phyloP scores from a whole-genome alignment of 2,329 filamentous ascomycete species.

The Gremmenia infestans region DNA sequence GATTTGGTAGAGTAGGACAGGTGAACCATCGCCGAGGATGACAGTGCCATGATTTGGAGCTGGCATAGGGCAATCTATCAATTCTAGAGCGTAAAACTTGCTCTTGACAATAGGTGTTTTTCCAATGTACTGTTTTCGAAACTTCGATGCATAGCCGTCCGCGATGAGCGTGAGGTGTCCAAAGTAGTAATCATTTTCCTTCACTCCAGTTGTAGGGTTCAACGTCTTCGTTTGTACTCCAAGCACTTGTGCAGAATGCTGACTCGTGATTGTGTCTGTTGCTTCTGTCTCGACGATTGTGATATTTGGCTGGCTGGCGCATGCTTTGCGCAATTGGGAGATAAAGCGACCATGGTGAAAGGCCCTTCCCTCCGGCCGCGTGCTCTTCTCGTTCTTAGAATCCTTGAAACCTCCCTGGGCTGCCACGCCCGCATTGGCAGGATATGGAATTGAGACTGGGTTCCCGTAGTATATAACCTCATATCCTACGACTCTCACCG shows the following conservation, averaged over 20 bases:
- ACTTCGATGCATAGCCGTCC: conserved; percentile 89
- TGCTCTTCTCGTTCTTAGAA: conserved; percentile 32
- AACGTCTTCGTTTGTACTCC: conserved; percentile 73
- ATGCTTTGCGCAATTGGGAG: conserved; percentile 70
- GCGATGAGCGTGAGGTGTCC: conserved; percentile 82
- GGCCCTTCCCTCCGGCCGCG: conserved; percentile 62
- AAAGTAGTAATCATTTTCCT: conserved; percentile 74
- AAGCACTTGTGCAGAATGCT: conserved; percentile 65
- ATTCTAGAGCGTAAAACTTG: conserved; percentile 90
- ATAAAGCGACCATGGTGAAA: conserved; percentile 98
- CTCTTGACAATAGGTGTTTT: conserved; percentile 66
- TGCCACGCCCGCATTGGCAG: conserved; percentile 46
- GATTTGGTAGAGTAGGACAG: conserved; percentile 93
- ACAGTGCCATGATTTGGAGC: conserved; percentile 78
- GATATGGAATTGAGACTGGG: conserved; percentile 74
- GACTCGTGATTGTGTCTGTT: conserved; percentile 66
- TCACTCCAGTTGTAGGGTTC: conserved; percentile 50
- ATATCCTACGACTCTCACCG: conserved; percentile 78
- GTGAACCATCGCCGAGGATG: conserved; percentile 70
- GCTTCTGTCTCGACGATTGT: conserved; percentile 88
- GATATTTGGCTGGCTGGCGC: conserved; percentile 72
- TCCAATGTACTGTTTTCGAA: conserved; percentile 73
- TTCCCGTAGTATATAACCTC: conserved; percentile 77
- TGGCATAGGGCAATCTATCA: conserved; percentile 81
- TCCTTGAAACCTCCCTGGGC: conserved; percentile 13